Percentiles rank a stretch among this genome's conserved stretches.
Conservation (phyloP, 2,329 filamentous ascomycete genomes). For the Talaromyces sp. region DNA sequence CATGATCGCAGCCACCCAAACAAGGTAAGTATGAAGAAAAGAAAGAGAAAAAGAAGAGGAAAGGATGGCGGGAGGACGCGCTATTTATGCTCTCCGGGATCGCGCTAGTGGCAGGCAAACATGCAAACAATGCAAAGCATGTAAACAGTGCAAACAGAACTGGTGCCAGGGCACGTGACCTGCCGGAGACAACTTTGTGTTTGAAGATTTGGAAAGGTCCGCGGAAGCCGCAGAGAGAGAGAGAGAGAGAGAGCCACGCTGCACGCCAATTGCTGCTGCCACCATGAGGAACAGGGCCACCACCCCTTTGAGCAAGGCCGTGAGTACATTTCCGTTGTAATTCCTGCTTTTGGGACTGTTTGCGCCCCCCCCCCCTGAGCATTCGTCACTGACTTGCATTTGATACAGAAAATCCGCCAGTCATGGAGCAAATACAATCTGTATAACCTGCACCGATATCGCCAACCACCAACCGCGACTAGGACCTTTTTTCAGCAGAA, state of each 20-base stretch:
- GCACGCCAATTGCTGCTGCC: constrained; percentile 13
- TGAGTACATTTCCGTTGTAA: constrained; percentile 17
- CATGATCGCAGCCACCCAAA: constrained; percentile 43
- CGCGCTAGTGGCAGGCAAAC: constrained; percentile 14
- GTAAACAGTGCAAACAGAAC: constrained; percentile 3
- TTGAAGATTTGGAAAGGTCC: constrained; percentile 26
- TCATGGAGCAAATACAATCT: constrained; percentile 98
- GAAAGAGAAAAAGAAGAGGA: constrained; percentile 29
- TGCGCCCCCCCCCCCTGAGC: not conserved
- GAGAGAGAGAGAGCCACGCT: constrained; percentile 1
- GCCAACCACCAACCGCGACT: constrained; percentile 37
- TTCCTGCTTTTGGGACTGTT: not conserved
- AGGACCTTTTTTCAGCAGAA: constrained; percentile 96
- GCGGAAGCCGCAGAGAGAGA: constrained; percentile 5
- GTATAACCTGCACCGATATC: constrained; percentile 69
- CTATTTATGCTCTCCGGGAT: constrained; percentile 25
- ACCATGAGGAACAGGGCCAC: constrained; percentile 42
- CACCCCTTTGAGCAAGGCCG: constrained; percentile 34
- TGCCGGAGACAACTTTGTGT: constrained; percentile 5
- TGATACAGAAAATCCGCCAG: constrained; percentile 74
- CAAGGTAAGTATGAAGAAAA: constrained; percentile 49
- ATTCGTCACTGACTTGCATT: not conserved
- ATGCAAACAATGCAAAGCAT: constrained; percentile 5
- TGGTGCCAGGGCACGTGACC: constrained; percentile 19
- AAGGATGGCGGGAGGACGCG: constrained; percentile 13